These are phyloP conservation scores for Anisodus acutangulus DNA, from an alignment of 257 asterid genomes.

Conservation along the genomic window DNA sequence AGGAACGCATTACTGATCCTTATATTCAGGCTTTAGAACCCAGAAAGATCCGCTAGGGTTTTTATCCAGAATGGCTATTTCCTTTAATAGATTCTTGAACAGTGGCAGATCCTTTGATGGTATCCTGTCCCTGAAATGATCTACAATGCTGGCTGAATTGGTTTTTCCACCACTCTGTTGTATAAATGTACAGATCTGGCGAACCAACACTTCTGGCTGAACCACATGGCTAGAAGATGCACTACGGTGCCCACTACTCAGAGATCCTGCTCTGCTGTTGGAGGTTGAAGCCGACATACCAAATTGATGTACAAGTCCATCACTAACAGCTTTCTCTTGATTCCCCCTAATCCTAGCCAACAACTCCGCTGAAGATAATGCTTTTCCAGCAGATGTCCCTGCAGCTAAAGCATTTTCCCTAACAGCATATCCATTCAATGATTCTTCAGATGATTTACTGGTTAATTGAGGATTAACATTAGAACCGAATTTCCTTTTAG, in stretches of 20 bases:
- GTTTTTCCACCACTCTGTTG: conserved; percentile 76
- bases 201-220: conserved; percentile 86
- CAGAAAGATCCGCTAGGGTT: conserved; percentile 66
- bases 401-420: conserved; percentile 55
- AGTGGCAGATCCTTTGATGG: conserved; percentile 83
- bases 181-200: conserved; percentile 84
- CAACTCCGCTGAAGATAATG: conserved; percentile 79
- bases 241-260: conserved; percentile 43
- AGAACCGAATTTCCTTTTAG: conserved; percentile 76
- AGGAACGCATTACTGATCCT: conserved; percentile 39
- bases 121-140: conserved; percentile 72
- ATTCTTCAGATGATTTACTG: conserved; percentile 47
- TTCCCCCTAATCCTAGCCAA: conserved; percentile 71
- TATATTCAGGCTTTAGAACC: conserved; percentile 78
- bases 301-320: conserved; percentile 79
- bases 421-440: conserved; percentile 35
- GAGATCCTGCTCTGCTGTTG: conserved; percentile 43
- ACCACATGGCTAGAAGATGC: conserved; percentile 42
- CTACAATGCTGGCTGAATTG: conserved; percentile 74
- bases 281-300: conserved; percentile 47
- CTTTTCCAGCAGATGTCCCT: conserved; percentile 84
- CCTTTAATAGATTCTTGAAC: conserved; percentile 88
- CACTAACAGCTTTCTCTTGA: conserved; percentile 64
- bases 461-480: conserved; percentile 58
- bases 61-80: conserved; percentile 82